Evolutionary conservation across 2,329 filamentous ascomycete genomes (phyloP), one percentile per base, ranked within the genome.

Genomic region (Trichoderma brevicompactum): DNA sequence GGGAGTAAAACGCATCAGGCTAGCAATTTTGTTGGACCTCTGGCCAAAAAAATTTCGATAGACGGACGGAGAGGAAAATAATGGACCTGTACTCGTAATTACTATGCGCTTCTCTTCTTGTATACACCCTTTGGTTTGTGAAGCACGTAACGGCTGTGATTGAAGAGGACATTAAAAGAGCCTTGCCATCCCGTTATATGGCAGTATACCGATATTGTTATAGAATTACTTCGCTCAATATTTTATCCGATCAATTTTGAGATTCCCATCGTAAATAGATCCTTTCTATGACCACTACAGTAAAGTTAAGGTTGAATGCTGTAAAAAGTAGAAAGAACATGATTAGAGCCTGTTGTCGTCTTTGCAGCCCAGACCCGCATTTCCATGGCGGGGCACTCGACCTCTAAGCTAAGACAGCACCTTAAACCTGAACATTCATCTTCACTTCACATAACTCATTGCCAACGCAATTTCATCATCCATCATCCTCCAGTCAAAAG

Each of bases 61-160:
- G 76, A 79, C 71, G 72, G 74, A 69, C 67, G 71, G 69, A 71
- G 69, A 70, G 73, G 70, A 38, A 54, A 63, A 68, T 74, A 72
- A 70, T 68, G 75, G 72, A 73, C 73, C 71, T 78, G 78, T 79
- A 80, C 74, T 79, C 78, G 74, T 80, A 60, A 60, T 50, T 32
- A 79, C 76, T 77, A 72, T 73, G 69, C 73, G 72, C 74, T 74
- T 38, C 36, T 36, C 34, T 38, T 38, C 36, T 38, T 38, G 36
- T 2, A 38, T 10, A 38, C 36, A 38, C 36, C 36, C 36, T 38
- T 38, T 38, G 36, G 46, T 61, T 46, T 54, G 60, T 54, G 38
- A 64, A 23, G 13, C 44, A 6, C 8, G n/a, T 19, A 23, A 19
- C 23, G 44, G n/a, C 23, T 46, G 44, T 46, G 36, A 7, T 8